These are phyloP conservation scores for Nakazawaea peltata DNA, from an alignment of 805 yeast genomes.

Conservation along the genomic window DNA sequence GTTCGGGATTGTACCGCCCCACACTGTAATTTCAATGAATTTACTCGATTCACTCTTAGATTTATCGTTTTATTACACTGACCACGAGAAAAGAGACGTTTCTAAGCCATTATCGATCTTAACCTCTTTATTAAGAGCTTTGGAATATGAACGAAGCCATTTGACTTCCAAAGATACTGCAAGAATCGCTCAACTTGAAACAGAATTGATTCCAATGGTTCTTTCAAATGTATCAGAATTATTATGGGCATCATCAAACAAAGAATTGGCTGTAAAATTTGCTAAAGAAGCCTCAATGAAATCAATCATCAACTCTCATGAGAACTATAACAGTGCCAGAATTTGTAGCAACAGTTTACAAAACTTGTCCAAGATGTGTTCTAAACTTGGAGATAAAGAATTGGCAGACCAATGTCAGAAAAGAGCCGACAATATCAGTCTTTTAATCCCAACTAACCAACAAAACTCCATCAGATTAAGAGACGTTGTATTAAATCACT, in stretches of 20 bases:
- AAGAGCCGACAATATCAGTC: slow-evolving; percentile 19
- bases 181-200: background rate
- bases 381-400: slow-evolving; percentile 19
- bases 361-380: slow-evolving; percentile 27
- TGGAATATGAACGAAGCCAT: slow-evolving; percentile 16
- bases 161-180: slow-evolving; percentile 13
- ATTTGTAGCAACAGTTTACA: slow-evolving; percentile 28
- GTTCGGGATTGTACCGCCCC: slow-evolving; percentile 16
- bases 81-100: slow-evolving; percentile 16
- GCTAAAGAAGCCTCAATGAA: slow-evolving; percentile 29
- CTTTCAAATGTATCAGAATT: slow-evolving; percentile 35
- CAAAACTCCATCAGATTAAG: slow-evolving; percentile 17
- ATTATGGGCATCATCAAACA: slow-evolving; percentile 26
- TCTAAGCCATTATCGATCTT: slow-evolving; percentile 26
- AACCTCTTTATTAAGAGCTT: slow-evolving; percentile 21
- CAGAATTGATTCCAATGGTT: slow-evolving; percentile 26
- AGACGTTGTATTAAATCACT: slow-evolving; percentile 23
- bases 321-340: slow-evolving; percentile 27
- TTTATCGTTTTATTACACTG: slow-evolving; percentile 19
- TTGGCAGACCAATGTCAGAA: slow-evolving; percentile 17
- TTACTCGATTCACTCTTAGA: slow-evolving; percentile 22
- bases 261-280: slow-evolving; percentile 29
- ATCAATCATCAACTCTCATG: slow-evolving; percentile 21
- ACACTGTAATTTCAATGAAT: slow-evolving; percentile 14
- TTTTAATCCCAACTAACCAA: slow-evolving; percentile 20